Percentiles rank a stretch among this genome's conserved stretches.
Evolutionary conservation across 2,329 filamentous ascomycete species (phyloP).

Genomic region (Talaromyces sp.): DNA sequence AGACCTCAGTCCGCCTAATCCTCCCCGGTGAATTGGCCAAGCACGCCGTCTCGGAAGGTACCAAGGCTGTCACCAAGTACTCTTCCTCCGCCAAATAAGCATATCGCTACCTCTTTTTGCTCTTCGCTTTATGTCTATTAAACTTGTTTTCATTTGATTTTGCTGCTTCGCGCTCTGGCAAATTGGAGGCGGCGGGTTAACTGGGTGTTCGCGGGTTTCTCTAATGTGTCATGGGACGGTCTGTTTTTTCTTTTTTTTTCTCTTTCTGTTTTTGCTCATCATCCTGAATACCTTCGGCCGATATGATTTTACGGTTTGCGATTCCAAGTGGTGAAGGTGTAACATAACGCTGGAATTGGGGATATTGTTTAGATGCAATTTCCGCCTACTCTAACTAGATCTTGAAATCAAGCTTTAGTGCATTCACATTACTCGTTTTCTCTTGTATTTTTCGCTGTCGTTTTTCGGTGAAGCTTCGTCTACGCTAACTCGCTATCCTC

Average conservation of each 20-base stretch:
- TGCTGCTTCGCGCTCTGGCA: slow-evolving; percentile 40
- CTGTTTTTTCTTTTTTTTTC: slow-evolving; percentile 38
- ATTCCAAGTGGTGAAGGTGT: slow-evolving; percentile 43
- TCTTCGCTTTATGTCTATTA: slow-evolving; percentile 46
- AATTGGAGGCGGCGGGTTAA: slow-evolving; percentile 43
- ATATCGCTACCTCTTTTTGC: slow-evolving; percentile 48
- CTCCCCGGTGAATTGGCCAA: slow-evolving; percentile 98
- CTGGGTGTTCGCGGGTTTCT: slow-evolving; percentile 45
- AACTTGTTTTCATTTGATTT: slow-evolving; percentile 29
- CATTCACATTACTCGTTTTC: slow-evolving; percentile 20
- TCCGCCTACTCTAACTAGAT: slow-evolving; percentile 30
- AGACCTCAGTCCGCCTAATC: slow-evolving; percentile 97
- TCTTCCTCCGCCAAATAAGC: slow-evolving; percentile 97
- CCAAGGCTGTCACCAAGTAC: slow-evolving; percentile 99
- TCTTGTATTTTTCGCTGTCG: neutral
- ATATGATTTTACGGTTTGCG: slow-evolving; percentile 42
- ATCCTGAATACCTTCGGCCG: slow-evolving; percentile 25
- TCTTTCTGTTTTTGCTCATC: slow-evolving; percentile 13
- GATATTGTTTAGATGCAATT: slow-evolving; percentile 29
- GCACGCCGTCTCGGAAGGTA: slow-evolving; percentile 98
- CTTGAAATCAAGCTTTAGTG: slow-evolving; percentile 36
- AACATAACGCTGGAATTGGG: slow-evolving; percentile 44
- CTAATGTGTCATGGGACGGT: slow-evolving; percentile 50
- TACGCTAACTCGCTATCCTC: slow-evolving; percentile 10
- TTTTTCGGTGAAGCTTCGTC: neutral